Conservation (phyloP, 2,329 filamentous ascomycete genomes). For the Fusarium decemcellulare region DNA sequence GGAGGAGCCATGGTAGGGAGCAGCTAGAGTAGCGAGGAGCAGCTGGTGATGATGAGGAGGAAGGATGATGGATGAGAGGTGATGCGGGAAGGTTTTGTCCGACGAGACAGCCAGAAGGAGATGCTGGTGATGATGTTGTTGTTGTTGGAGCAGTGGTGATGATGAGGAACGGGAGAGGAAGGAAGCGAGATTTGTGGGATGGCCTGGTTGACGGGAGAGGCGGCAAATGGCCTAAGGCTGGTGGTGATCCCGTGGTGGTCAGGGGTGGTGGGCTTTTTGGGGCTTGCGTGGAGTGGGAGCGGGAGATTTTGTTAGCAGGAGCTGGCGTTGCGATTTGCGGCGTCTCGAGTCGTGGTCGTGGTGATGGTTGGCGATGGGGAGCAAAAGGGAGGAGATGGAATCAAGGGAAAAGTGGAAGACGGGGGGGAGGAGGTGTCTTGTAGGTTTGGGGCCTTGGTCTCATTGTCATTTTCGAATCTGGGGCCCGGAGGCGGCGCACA, state of each 20-base stretch:
- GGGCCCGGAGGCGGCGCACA: constrained; percentile 57
- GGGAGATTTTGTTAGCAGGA: constrained; percentile 43
- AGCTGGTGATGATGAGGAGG: constrained; percentile 24
- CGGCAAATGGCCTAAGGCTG: constrained; percentile 46
- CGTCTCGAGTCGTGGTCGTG: constrained; percentile 44
- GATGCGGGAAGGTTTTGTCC: neutral
- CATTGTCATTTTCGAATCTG: constrained; percentile 56
- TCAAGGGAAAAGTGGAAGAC: constrained; percentile 44
- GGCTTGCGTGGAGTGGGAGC: constrained; percentile 48
- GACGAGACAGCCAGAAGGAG: neutral
- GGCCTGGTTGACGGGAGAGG: constrained; percentile 45
- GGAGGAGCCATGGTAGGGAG: constrained; percentile 52
- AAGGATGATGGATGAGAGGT: constrained; percentile 15
- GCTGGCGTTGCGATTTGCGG: constrained; percentile 41
- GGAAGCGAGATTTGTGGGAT: constrained; percentile 40
- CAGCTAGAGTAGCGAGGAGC: constrained; percentile 22
- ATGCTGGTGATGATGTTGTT: neutral
- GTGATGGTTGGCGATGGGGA: constrained; percentile 46
- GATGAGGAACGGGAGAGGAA: constrained; percentile 28
- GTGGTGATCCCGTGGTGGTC: constrained; percentile 48
- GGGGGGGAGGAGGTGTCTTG: constrained; percentile 54
- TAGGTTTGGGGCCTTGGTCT: constrained; percentile 56
- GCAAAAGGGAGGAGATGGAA: constrained; percentile 39
- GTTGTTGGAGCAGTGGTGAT: neutral
- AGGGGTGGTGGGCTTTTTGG: constrained; percentile 50